Conservation (phyloP, 1,139 yeast genomes). For the Suhomyces bribrorum region DNA sequence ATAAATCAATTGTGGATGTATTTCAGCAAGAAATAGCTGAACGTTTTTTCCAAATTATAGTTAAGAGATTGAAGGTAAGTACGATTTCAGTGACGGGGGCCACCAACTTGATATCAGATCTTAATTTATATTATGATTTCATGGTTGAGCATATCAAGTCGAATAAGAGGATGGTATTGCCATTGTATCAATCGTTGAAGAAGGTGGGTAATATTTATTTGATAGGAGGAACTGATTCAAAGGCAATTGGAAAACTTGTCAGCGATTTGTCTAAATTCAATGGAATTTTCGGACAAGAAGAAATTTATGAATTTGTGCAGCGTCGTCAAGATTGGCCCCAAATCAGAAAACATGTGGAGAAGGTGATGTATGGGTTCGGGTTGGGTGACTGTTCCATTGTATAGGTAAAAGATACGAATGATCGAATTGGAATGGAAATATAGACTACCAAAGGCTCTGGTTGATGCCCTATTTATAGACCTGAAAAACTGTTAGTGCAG, state of each 20-base stretch:
- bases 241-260: slow-evolving; percentile 80
- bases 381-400: slow-evolving; percentile 60
- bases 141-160: slow-evolving; percentile 56
- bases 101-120: slow-evolving; percentile 67
- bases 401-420: slow-evolving; percentile 17
- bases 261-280: slow-evolving; percentile 84
- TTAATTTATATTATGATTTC: slow-evolving; percentile 76
- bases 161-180: slow-evolving; percentile 66
- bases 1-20: slow-evolving; percentile 83
- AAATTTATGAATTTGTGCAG: slow-evolving; percentile 87
- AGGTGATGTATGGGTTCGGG: slow-evolving; percentile 91
- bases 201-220: slow-evolving; percentile 81
- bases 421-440: neutral
- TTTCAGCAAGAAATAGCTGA: slow-evolving; percentile 94
- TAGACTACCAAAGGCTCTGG: no score
- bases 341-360: slow-evolving; percentile 80
- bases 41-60: slow-evolving; percentile 73
- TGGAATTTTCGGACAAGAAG: slow-evolving; percentile 90
- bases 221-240: slow-evolving; percentile 74
- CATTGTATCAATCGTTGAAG: slow-evolving; percentile 78
- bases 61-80: slow-evolving; percentile 68
- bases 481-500: no score
- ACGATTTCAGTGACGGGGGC: slow-evolving; percentile 83
- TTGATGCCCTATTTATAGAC: no score
- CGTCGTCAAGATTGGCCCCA: slow-evolving; percentile 83